Base-by-base conservation (phyloP, 176 grass and related monocot species). In the Carex parvula region DNA sequence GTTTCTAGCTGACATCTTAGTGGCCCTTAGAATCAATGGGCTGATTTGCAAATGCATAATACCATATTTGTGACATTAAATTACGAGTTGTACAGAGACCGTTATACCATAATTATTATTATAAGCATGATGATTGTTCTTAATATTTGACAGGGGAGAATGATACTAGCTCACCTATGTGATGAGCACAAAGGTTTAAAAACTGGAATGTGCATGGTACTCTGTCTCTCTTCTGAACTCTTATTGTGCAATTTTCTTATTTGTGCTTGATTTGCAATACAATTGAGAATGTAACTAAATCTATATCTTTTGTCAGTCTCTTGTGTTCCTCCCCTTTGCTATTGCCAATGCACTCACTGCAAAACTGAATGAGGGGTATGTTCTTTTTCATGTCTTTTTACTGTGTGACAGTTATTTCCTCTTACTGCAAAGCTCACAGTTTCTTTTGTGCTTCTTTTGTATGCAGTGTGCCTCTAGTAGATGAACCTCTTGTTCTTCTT, bases 131-230 rank as follows among this genome's bases (percentile, higher is more conserved):
- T 33, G 52, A 64, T 32, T 53, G 32, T 17, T 52, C 29, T 54
- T 15, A 62, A 68, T 83, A 18, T 83, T 84, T 75, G 57, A 86
- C 91, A 95, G 96, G 96, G 93, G 90, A 93, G 96, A 82, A 99
- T 99, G 93, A 93, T 99, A 89, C 89, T 93, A 64, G 93, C 96
- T 80, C 96, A 95, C 86, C 84, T 99, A 57, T 99, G 96, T 60
- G 91, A 93, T 2, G 93, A 99, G 57, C 96, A 93, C 58, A 99
- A 88, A 87, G 91, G 96, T 84, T 87, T 99, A 73, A 99, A 99
- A 95, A 93, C 93, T 83, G 93, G 91, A 83, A 99, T 95, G 93
- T 95, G 93, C 87, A 95, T 92, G 93, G 96, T 99, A 90, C 41
- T 60, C n/a, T 50, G 32, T 44, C 70, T 62, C 64, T 32, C 33